phyloP scores from a whole-genome alignment of 2,329 filamentous ascomycete genomes.

The Epichloe sylvatica region DNA sequence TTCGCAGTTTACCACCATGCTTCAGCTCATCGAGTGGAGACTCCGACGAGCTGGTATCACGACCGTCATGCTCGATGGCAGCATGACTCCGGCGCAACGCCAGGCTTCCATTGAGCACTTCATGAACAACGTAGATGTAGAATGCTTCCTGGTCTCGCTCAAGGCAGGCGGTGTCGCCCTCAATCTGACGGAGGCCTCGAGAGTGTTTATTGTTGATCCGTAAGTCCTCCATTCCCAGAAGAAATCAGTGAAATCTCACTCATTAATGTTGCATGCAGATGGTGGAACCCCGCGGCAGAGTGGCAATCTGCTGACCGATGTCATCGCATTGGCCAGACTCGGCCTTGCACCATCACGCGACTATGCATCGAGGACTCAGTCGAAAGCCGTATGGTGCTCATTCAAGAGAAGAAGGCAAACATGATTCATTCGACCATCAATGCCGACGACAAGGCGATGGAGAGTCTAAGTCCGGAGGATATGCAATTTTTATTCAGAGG shows the following conservation, averaged over 20 bases:
- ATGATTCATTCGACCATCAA: slow-evolving; percentile 98
- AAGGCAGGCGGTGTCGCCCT: slow-evolving; percentile 93
- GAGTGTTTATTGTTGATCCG: slow-evolving; percentile 93
- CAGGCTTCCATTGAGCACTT: slow-evolving; percentile 92
- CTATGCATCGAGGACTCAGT: slow-evolving; percentile 95
- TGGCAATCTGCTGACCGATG: slow-evolving; percentile 94
- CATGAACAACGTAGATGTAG: slow-evolving; percentile 87
- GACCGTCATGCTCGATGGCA: slow-evolving; percentile 95
- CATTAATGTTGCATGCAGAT: slow-evolving; percentile 31
- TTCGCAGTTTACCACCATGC: slow-evolving; percentile 92
- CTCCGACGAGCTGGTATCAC: slow-evolving; percentile 92
- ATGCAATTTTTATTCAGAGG: slow-evolving; percentile 98
- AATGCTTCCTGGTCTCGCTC: slow-evolving; percentile 89
- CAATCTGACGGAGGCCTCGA: slow-evolving; percentile 86
- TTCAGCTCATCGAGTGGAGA: slow-evolving; percentile 94
- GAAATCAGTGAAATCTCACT: too few species aligned
- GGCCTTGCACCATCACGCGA: slow-evolving; percentile 86
- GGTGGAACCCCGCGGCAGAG: slow-evolving; percentile 99
- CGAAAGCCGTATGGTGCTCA: slow-evolving; percentile 83
- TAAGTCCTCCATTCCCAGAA: slow-evolving; percentile 34
- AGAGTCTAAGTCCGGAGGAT: slow-evolving; percentile 79
- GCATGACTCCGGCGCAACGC: slow-evolving; percentile 87
- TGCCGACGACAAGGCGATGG: slow-evolving; percentile 77
- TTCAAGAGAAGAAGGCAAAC: slow-evolving; percentile 97
- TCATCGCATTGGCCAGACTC: slow-evolving; percentile 88